These are phyloP conservation scores for Penicillium macrosclerotiorum DNA, from an alignment of 495 filamentous ascomycete species.

Conservation along the genomic window DNA sequence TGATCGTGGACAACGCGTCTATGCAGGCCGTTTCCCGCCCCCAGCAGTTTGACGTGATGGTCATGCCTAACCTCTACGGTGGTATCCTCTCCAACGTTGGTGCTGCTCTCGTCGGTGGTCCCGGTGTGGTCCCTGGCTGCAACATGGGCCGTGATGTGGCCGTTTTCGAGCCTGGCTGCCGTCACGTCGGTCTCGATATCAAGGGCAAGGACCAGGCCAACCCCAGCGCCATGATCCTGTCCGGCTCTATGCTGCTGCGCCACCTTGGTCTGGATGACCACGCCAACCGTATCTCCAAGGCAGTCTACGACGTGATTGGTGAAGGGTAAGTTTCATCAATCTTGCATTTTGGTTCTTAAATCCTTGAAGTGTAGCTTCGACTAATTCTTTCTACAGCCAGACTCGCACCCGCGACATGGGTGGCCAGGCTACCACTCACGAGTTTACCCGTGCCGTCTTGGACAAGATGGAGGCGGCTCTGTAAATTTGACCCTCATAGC, in stretches of 20 bases:
- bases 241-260: slow-evolving; percentile 91
- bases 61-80: slow-evolving; percentile 99
- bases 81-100: slow-evolving; percentile 99
- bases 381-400: slow-evolving; percentile 53
- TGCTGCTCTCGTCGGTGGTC: slow-evolving; percentile 96
- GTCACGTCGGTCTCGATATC: slow-evolving; percentile 98
- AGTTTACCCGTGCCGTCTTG: slow-evolving; percentile 92
- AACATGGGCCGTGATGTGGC: slow-evolving; percentile 99
- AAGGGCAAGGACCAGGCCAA: slow-evolving; percentile 99
- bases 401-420: slow-evolving; percentile 93
- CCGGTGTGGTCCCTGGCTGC: slow-evolving; percentile 95
- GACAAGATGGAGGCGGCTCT: slow-evolving; percentile 80
- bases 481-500: slow-evolving; percentile 28
- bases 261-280: slow-evolving; percentile 96
- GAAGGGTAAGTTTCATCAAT: slow-evolving; percentile 68
- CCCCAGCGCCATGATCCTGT: slow-evolving; percentile 92
- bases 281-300: slow-evolving; percentile 96
- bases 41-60: slow-evolving; percentile 99
- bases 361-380: neutral
- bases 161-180: slow-evolving; percentile 97
- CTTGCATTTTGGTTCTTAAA: neutral
- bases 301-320: slow-evolving; percentile 91
- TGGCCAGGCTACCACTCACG: slow-evolving; percentile 80
- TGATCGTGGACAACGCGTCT: slow-evolving; percentile 99
- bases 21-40: slow-evolving; percentile 96